Base-by-base conservation (phyloP, 2,329 filamentous ascomycete species). In the Pseudogymnoascus sp. region DNA sequence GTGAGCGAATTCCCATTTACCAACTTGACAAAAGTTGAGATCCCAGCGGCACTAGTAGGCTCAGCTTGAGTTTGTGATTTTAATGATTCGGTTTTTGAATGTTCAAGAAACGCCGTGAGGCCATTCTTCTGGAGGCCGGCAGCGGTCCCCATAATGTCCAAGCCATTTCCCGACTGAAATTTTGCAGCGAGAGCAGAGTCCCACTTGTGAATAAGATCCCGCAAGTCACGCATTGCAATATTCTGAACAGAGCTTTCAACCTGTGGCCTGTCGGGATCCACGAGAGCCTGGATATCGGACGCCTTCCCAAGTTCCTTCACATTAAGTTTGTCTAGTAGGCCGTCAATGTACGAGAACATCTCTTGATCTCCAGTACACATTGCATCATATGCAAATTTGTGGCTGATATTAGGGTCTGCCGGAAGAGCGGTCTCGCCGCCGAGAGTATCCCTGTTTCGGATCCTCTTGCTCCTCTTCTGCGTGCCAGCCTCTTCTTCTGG, bases 381-480 rank as follows among this genome's bases (percentile, higher is more conserved):
- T 16, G 60, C 60, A 21, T 61, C 60, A 19, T 61, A 68, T 60
- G 54, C 66, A 73, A 2, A 28, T 41, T 63, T 83, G 80, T 3
- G 87, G 73, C 68, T 86, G 83, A 62, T 79, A 80, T 1, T 83
- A 6, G 82, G 78, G 65, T 86, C 84, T 13, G 81, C 73, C 13
- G 60, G 60, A 0, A 76, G 73, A 60, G 85, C 85, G 37, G 83
- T 84, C 3, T 73, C 76, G 8, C 76, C 74, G 10, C 81, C 71
- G 16, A 62, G 78, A 3, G 80, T 82, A 48, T 88, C 85, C 63
- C 86, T 79, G 16, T 85, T 81, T 54, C 86, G 80, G 31, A 85
- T 85, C 61, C 87, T 79, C 71, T 89, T 90, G 73, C 85, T 88
- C 64, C 86, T 79, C 70, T 87, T 88, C 62, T 83, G 82, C 10